phyloP scores from a whole-genome alignment of 2,329 filamentous ascomycete genomes.

The Aureobasidium sp. region DNA sequence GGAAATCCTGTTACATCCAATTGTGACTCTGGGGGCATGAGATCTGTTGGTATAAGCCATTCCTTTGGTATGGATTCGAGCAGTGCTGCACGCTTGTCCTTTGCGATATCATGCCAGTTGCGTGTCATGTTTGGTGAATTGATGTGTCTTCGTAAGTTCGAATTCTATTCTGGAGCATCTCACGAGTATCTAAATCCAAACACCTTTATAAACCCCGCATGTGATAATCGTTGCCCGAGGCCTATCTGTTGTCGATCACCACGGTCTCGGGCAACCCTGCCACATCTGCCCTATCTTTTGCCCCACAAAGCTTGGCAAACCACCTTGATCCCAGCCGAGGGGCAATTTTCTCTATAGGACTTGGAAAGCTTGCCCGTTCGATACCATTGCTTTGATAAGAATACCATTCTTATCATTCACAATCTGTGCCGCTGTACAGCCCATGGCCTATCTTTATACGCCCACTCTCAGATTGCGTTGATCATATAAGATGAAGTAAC shows the following conservation, averaged over 20 bases:
- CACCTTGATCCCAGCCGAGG: slow-evolving; percentile 13
- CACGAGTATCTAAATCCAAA: background rate
- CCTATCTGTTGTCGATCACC: slow-evolving; percentile 9
- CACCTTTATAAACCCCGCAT: slow-evolving; percentile 8
- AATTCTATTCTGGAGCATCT: background rate
- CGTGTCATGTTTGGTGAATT: slow-evolving; percentile 1
- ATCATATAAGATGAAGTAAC: slow-evolving; percentile 9
- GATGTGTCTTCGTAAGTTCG: background rate
- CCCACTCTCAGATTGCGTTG: background rate
- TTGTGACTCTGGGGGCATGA: slow-evolving; percentile 61
- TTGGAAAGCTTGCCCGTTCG: background rate
- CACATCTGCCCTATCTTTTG: slow-evolving; percentile 11
- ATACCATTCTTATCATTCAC: background rate
- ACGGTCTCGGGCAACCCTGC: slow-evolving; percentile 12
- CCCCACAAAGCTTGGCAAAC: slow-evolving; percentile 18
- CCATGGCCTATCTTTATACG: slow-evolving; percentile 16
- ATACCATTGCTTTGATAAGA: background rate
- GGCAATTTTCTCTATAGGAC: background rate
- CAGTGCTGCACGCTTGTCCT: slow-evolving; percentile 9
- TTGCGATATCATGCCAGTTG: slow-evolving; percentile 21
- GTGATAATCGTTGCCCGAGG: slow-evolving; percentile 17
- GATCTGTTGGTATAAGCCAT: slow-evolving; percentile 60
- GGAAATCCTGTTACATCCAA: slow-evolving; percentile 66
- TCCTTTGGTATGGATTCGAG: slow-evolving; percentile 60
- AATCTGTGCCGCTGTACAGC: background rate